phyloP scores from a whole-genome alignment of 257 asterid species.

The Buddleja alternifolia region DNA sequence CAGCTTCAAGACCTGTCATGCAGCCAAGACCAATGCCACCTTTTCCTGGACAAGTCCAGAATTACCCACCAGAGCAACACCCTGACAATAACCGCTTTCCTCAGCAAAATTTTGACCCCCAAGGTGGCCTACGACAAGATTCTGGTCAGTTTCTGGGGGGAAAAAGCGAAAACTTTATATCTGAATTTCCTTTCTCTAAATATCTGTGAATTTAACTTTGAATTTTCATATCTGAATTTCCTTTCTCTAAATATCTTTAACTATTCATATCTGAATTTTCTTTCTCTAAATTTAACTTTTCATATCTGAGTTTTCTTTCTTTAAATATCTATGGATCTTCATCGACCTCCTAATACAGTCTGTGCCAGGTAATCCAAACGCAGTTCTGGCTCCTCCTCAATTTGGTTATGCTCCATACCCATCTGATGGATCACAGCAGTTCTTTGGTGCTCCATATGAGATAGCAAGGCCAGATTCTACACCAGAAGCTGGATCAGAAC shows the following conservation, averaged over 20 bases:
- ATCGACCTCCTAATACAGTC: slow-evolving; percentile 44
- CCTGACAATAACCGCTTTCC: slow-evolving; percentile 61
- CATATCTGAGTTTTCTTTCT: slow-evolving; percentile 31
- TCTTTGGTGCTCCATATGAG: slow-evolving; percentile 64
- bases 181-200: slow-evolving; percentile 34
- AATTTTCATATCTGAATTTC: slow-evolving; percentile 29
- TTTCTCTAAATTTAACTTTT: too few species aligned
- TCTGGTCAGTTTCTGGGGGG: slow-evolving; percentile 51
- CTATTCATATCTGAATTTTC: slow-evolving; percentile 28
- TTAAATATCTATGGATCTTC: slow-evolving; percentile 27
- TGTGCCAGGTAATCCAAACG: slow-evolving; percentile 52
- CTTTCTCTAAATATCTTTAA: slow-evolving; percentile 34
- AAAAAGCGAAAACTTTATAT: slow-evolving; percentile 31
- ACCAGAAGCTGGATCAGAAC: slow-evolving; percentile 67
- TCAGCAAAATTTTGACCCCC: slow-evolving; percentile 63
- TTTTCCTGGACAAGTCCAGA: slow-evolving; percentile 61
- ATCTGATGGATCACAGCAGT: slow-evolving; percentile 71
- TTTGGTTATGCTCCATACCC: slow-evolving; percentile 65
- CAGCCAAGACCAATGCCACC: slow-evolving; percentile 53
- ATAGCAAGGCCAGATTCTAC: slow-evolving; percentile 61
- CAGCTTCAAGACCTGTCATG: slow-evolving; percentile 55
- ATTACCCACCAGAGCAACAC: slow-evolving; percentile 63
- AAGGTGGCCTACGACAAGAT: slow-evolving; percentile 54
- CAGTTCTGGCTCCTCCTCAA: slow-evolving; percentile 60
- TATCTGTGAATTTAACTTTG: too few species aligned